Base-by-base conservation (phyloP, 148 eudicot species). In the Nepenthes gracilis region DNA sequence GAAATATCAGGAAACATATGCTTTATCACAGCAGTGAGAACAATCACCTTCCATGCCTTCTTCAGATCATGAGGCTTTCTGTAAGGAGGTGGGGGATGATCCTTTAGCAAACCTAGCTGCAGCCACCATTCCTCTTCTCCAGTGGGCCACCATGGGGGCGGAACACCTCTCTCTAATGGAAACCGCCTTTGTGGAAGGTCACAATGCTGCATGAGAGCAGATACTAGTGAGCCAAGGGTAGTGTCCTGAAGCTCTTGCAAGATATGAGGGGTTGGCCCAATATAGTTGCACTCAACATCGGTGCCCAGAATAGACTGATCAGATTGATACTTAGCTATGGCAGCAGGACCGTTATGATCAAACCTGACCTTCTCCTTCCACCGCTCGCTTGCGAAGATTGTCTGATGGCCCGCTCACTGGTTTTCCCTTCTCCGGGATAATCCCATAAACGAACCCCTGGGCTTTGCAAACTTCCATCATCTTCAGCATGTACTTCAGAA, bases 1-100 rank as follows among this genome's bases (percentile, higher is more conserved):
- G 78, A 82, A 53, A 84, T 67, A 64, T 84, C 84, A 5, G 90
- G 90, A 4, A 78, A 84, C 71, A 85, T 85, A 53, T 85, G 90
- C 69, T 77, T 85, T 62, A 85, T 85, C 33, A 85, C 90, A 0
- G 86, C 86, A 2, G 90, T 85, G 15, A 85, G 64, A 45, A 85
- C 90, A 10, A 84, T 83, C 12, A 82, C 87, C 67, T 85, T 85
- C 86, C 86, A 85, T 1, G 83, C 87, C 74, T 85, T 85, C 60
- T 85, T 85, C 72, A 85, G 54, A 67, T 82, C 91, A 66, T 85
- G 90, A 34, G 90, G 90, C 86, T 85, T 85, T 73, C 82, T 85
- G 63, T 85, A 85, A 43, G 90, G 90, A 2, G 80, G 80, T 14
- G 84, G 75, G 9, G 74, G 80, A 53, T 70, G 80, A 52, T 75